Percentiles rank a stretch among this genome's conserved stretches.
phyloP scores from a whole-genome alignment of 1,284 basidiomycete genomes.

The Sparassis latifolia region DNA sequence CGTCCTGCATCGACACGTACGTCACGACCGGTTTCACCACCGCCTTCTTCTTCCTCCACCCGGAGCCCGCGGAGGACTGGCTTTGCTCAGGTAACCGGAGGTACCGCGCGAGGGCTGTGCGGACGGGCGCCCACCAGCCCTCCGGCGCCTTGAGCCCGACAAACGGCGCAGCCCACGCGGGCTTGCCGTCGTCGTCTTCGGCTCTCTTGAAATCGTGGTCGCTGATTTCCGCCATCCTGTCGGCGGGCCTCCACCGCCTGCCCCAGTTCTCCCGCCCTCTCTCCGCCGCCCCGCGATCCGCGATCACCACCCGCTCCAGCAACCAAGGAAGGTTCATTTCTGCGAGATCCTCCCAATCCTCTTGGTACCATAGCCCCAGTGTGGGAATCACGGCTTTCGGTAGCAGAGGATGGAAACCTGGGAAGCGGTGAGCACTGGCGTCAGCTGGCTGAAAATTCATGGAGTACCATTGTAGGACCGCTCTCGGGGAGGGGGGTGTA shows the following conservation, averaged over 20 bases:
- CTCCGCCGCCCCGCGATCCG: constrained; percentile 65
- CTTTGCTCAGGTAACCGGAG: constrained; percentile 12
- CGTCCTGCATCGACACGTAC: constrained; percentile 65
- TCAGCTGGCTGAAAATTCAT: not conserved
- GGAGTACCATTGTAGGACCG: constrained; percentile 21
- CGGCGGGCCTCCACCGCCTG: constrained; percentile 16
- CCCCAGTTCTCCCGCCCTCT: constrained; percentile 31
- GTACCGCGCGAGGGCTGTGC: constrained; percentile 20
- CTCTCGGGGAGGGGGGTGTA: constrained; percentile 21
- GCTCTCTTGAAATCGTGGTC: constrained; percentile 19
- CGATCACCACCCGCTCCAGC: constrained; percentile 70
- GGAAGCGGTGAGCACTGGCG: no score
- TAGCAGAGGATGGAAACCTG: constrained; percentile 59
- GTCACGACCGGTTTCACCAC: constrained; percentile 52
- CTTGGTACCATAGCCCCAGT: constrained; percentile 56
- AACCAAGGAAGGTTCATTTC: constrained; percentile 64
- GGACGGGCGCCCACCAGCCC: constrained; percentile 71
- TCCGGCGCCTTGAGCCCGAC: constrained; percentile 45
- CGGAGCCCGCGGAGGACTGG: constrained; percentile 19
- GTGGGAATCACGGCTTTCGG: constrained; percentile 69
- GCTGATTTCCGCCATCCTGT: not conserved
- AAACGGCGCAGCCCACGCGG: constrained; percentile 54
- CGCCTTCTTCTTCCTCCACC: constrained; percentile 19
- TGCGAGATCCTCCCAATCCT: constrained; percentile 74
- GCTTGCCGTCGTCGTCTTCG: constrained; percentile 14